Evolutionary conservation across 345 rosid genomes (phyloP), one percentile per base, ranked within the genome.

Genomic region (Diplotaxis tenuifolia): DNA sequence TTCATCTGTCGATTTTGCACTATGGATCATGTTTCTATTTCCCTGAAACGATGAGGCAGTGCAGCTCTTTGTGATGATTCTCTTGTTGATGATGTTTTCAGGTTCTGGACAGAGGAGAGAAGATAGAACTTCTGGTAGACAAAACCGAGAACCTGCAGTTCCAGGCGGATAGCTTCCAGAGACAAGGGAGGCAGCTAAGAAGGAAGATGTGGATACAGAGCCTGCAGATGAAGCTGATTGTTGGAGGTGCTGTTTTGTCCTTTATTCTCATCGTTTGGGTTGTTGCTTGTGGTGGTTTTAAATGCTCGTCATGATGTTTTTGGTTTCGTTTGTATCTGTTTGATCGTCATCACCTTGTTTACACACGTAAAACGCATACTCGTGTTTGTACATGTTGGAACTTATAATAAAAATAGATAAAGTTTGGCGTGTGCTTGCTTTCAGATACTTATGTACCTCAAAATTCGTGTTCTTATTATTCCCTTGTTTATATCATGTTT

Each of bases 41-140:
- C 22, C 54, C 16, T 19, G 5, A 8, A 40, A 12, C 9, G 19
- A 45, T 45, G 50, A n/a, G 2, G 9, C 3, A 5, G 2, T 45
- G 6, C 19, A 45, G 2, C 50, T 54, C 50, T 47, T 16, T 5
- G 21, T 54, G 25, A 20, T 21, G 59, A 20, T 22, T 22, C 9
- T 47, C 20, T 22, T 70, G 71, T n/a, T 63, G 61, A 5, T 52
- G 38, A 2, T 3, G 50, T 45, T n/a, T 16, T 42, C 80, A 92
- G 99, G 99, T 96, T 62, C 83, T 96, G 84, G 97, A 90, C 80
- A 94, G 94, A 42, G 98, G 98, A 64, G 99, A 92, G 84, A 96
- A 74, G 81, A 89, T 96, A 27, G 98, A 96, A 76, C 96, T 96
- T 68, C 84, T 92, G 60, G 98, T 96, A 6, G 98, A 92, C 77